phyloP scores from a whole-genome alignment of 306 rosid genomes.

The Hylodesmum podocarpum region DNA sequence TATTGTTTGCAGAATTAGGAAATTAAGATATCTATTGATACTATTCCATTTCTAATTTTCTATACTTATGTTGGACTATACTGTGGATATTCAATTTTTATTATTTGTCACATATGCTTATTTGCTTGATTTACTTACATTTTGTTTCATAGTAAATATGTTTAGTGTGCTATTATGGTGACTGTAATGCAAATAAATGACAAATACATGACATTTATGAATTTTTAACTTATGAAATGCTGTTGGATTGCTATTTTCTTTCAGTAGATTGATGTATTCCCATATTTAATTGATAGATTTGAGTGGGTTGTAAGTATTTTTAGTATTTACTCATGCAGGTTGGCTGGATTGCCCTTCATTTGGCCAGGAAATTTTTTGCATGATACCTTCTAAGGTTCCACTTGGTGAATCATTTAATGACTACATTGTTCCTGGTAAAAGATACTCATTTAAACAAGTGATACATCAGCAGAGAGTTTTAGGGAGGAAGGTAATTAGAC shows the following conservation, averaged over 20 bases:
- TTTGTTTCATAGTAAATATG: slow-evolving; percentile 15
- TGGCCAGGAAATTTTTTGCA: slow-evolving; percentile 77
- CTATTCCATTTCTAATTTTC: slow-evolving; percentile 9
- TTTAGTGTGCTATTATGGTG: not conserved
- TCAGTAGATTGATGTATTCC: slow-evolving; percentile 14
- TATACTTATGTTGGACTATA: not conserved
- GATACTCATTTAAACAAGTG: slow-evolving; percentile 99
- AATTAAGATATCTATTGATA: not conserved
- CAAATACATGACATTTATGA: not conserved
- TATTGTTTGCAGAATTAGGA: not conserved
- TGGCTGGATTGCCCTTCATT: slow-evolving; percentile 92
- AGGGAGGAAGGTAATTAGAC: slow-evolving; percentile 75
- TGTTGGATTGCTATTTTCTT: slow-evolving; percentile 17
- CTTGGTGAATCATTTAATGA: slow-evolving; percentile 85
- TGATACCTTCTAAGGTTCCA: slow-evolving; percentile 99
- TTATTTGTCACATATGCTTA: not conserved
- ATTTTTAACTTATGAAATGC: slow-evolving; percentile 21
- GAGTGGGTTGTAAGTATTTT: slow-evolving; percentile 13
- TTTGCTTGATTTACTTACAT: slow-evolving; percentile 2
- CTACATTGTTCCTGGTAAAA: slow-evolving; percentile 79
- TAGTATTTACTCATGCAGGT: slow-evolving; percentile 58
- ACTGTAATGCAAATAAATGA: not conserved
- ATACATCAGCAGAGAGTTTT: slow-evolving; percentile 91
- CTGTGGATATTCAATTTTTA: not conserved
- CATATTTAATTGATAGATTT: not conserved